Evolutionary conservation across 164 flowering plant genomes (phyloP), one percentile per base, ranked within the genome.

Genomic region (Vitis amurensis): DNA sequence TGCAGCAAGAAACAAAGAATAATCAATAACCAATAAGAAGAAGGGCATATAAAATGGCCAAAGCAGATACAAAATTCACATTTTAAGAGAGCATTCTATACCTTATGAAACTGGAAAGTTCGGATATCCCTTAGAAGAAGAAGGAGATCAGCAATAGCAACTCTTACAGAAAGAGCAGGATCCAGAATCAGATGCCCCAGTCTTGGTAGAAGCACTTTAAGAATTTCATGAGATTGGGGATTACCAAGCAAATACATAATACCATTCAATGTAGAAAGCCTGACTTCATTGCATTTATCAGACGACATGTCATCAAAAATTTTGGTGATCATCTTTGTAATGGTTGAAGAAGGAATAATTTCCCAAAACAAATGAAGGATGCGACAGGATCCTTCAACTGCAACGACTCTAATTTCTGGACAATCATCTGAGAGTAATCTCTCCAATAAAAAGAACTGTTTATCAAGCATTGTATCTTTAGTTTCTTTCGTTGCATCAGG

Each of bases 361-460:
- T 96, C 99, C 99, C 99, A 93, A 64, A 91, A 93, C 56, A 91
- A 69, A 86, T 85, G 81, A 73, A 93, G 94, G 70, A 91, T 76
- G 50, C 97, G 97, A 69, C 97, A 93, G 73, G 82, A 83, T 67
- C 99, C 98, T 87, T 96, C 97, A 29, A 93, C 98, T 23, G 99
- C 97, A 69, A 87, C 86, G 57, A 83, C 88, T 79, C 99, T 88
- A 55, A 93, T 83, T 68, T 84, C 95, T 11, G 95, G 95, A 64
- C 95, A 89, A 44, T 90, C 97, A 81, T 96, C 99, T 63, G 71
- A 63, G 23, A 96, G 89, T 71, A 92, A 80, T 77, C 68, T 90
- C 67, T 96, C 91, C 78, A 96, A 50, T 52, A 96, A 79, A 76
- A 85, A 89, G 80, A 88, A 91, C 67, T 96, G 98, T 55, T 84